Base-by-base conservation (phyloP, 2,329 filamentous ascomycete genomes). In the Phyllosticta citriasiana region DNA sequence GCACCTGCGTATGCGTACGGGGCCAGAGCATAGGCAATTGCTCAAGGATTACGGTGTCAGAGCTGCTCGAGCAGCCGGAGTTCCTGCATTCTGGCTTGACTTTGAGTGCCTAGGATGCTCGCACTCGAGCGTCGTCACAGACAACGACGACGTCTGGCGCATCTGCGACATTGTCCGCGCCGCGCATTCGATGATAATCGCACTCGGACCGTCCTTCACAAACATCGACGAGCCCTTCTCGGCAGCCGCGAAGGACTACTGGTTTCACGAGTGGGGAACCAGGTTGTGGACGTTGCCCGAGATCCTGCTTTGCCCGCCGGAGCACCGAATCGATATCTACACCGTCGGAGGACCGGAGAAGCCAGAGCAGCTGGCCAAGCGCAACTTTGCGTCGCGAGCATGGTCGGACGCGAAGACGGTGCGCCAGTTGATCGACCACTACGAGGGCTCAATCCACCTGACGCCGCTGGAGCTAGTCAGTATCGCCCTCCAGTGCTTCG, bases 51-150 rank as follows among this genome's bases (percentile, higher is more conserved):
- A 57, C 25, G 59, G 59, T 2, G 51, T 35, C 25, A 27, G 25
- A 35, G 54, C 59, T 24, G 59, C 59, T 8, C 53, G 24, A 8
- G 19, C 53, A 5, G 54, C 59, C 19, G 54, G 54, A 7, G 30
- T 24, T 4, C 40, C 59, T 8, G 59, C 59, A 2, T 61, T 61
- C 30, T 61, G 59, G 59, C 27, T 61, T 10, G 59, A 61, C 26
- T 56, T 57, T 35, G 59, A 61, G 24, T 57, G 59, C 14, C 50
- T 61, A 25, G 25, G 52, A 10, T 47, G 22, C 25, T 33, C 35
- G 7, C 25, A 25, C 12, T 26, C 57, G 8, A 22, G 12, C 27
- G 26, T n/a, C 26, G 26, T 25, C 24, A 33, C 26, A 16, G 47
- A 59, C 14, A 53, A 26, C 27, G 50, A 35, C n/a, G 57, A 59